phyloP scores from a whole-genome alignment of 495 filamentous ascomycete species.

The Apodospora peruviana region DNA sequence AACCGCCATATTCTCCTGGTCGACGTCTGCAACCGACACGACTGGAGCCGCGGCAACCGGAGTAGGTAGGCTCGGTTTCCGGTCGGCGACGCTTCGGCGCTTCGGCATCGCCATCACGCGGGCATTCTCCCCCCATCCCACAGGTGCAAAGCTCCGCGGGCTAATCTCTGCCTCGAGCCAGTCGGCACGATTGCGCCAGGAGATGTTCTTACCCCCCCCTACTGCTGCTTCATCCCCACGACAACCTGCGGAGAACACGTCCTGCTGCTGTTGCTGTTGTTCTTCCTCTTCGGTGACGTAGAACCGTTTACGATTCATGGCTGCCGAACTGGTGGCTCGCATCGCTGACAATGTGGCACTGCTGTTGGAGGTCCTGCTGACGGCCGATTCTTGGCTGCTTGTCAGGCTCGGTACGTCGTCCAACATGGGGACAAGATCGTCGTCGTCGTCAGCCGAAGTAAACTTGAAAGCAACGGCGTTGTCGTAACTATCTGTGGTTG shows the following conservation, averaged over 20 bases:
- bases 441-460: background rate
- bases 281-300: constrained; percentile 24
- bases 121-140: constrained; percentile 13
- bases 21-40: no score
- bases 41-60: constrained; percentile 2
- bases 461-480: background rate
- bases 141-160: constrained; percentile 28
- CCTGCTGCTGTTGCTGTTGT: background rate
- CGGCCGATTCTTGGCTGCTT: constrained; percentile 35
- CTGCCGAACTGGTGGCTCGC: background rate
- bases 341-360: no score
- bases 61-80: background rate
- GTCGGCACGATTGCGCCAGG: constrained; percentile 17
- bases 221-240: background rate
- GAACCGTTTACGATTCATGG: constrained; percentile 33
- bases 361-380: constrained; percentile 16
- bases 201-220: background rate
- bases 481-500: background rate
- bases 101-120: constrained; percentile 38
- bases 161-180: constrained; percentile 33
- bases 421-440: background rate
- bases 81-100: constrained; percentile 10
- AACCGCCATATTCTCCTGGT: constrained; percentile 33
- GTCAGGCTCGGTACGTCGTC: constrained; percentile 24
- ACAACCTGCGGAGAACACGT: background rate